Evolutionary conservation across 495 filamentous ascomycete species (phyloP).

Genomic region (Podospora tetraspora): DNA sequence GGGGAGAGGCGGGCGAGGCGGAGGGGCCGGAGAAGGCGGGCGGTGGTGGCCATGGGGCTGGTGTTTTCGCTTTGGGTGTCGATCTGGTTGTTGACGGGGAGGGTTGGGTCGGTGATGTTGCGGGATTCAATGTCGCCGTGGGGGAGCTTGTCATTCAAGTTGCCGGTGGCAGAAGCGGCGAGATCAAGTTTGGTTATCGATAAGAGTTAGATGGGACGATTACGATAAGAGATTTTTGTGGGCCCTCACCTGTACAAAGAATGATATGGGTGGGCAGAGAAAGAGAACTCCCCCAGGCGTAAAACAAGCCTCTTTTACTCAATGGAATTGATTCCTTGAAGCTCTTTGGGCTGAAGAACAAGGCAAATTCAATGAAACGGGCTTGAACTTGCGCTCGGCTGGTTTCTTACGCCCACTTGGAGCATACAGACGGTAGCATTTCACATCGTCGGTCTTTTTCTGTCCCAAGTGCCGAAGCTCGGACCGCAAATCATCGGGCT

Average conservation of each 20-base stretch:
- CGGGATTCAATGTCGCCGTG: not conserved
- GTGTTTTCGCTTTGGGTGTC: not conserved
- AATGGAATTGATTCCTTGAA: not conserved
- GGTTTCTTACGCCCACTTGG: not conserved
- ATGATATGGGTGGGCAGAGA: not conserved
- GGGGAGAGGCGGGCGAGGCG: not conserved
- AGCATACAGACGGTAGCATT: not conserved
- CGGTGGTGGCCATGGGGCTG: not conserved
- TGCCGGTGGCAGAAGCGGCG: not conserved
- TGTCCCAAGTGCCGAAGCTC: not conserved
- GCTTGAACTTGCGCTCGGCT: not conserved
- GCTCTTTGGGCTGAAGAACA: not conserved
- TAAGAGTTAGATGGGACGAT: not conserved
- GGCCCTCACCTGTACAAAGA: not conserved
- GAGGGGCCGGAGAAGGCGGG: not conserved
- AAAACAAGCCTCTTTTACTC: not conserved
- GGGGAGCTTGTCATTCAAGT: not conserved
- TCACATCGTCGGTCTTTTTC: not conserved
- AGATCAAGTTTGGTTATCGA: conserved; percentile 7
- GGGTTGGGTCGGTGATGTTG: not conserved
- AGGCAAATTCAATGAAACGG: not conserved
- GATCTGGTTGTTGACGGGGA: not conserved
- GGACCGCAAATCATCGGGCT: not conserved
- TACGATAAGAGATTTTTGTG: not conserved
- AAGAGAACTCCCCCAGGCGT: no score